phyloP scores from a whole-genome alignment of 495 filamentous ascomycete genomes.

The Cetradonia linearis region DNA sequence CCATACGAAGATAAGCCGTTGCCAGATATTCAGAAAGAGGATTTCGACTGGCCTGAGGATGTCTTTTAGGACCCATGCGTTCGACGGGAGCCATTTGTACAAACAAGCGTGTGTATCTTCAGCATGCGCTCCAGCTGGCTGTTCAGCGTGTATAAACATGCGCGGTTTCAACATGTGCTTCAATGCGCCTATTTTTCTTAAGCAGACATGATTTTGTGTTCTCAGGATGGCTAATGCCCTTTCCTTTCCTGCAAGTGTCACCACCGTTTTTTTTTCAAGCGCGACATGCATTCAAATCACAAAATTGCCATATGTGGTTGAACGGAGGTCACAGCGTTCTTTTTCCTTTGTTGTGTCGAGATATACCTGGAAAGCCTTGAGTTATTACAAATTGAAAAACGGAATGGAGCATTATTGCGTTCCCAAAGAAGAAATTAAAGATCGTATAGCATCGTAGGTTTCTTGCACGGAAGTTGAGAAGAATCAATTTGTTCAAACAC shows the following conservation, averaged over 20 bases:
- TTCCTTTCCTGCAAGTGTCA: neutral
- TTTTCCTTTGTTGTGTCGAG: neutral
- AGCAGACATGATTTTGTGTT: no score
- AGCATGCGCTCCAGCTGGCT: neutral
- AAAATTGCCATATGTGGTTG: neutral
- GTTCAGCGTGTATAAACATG: no score
- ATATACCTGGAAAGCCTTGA: no score
- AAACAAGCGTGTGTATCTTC: neutral
- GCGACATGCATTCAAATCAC: neutral
- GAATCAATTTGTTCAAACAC: neutral
- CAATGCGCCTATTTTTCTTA: no score
- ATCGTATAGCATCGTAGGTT: neutral
- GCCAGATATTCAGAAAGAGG: slow-evolving; percentile 22
- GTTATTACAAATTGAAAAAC: no score
- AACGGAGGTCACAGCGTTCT: neutral
- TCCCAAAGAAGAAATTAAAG: neutral
- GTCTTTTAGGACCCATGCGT: slow-evolving; percentile 30
- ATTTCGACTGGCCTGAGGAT: slow-evolving; percentile 40
- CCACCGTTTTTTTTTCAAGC: neutral
- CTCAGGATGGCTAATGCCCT: no score
- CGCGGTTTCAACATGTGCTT: no score
- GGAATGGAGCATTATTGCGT: neutral
- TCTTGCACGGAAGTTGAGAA: neutral
- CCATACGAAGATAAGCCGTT: slow-evolving; percentile 28
- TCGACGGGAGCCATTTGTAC: neutral